Evolutionary conservation across 768 basidiomycete genomes (phyloP), one percentile per base, ranked within the genome.

Genomic region (Coprinopsis marcescibilis): DNA sequence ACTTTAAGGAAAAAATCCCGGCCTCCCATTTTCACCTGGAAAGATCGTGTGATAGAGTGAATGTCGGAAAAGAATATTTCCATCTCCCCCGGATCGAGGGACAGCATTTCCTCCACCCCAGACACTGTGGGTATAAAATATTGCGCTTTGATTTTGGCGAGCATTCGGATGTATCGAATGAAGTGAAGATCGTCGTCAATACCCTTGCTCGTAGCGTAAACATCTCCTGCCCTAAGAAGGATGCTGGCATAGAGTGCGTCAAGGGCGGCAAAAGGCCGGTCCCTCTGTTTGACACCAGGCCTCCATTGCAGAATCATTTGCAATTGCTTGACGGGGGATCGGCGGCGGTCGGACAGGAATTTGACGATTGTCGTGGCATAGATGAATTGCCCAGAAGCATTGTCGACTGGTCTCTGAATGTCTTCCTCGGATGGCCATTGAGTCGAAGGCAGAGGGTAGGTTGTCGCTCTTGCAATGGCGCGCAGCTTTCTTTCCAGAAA

Each of bases 321-420:
- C 19, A 40, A 23, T 10, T 19, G 6, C 11, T 20, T 15, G 17
- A 40, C 21, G 20, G 17, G 39, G 8, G 39, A 40, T 5, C 39
- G 39, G 17, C 39, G 39, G 4, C 6, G 39, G 15, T 40, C 25
- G 17, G 38, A 46, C 17, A 55, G 46, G 29, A 40, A 55, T 15
- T 48, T 45, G 15, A 48, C 11, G 7, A 39, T 39, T 2, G 49
- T 55, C 4, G 42, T 33, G 5, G 52, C 52, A 38, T 45, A 55
- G 30, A 50, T 19, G 21, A 55, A 55, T 21, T 48, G 49, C 2
- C 49, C 46, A n/a, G 45, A 50, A 2, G 54, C 46, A 1, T n/a
- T 30, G 10, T 36, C 38, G 27, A 53, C 45, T 14, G 53, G 37
- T 3, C 38, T 37, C 11, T 36, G 20, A 14, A 51, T 23, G 3